Evolutionary conservation across 257 asterid genomes (phyloP), one percentile per base, ranked within the genome.

Genomic region (Solanum ossicruentum): DNA sequence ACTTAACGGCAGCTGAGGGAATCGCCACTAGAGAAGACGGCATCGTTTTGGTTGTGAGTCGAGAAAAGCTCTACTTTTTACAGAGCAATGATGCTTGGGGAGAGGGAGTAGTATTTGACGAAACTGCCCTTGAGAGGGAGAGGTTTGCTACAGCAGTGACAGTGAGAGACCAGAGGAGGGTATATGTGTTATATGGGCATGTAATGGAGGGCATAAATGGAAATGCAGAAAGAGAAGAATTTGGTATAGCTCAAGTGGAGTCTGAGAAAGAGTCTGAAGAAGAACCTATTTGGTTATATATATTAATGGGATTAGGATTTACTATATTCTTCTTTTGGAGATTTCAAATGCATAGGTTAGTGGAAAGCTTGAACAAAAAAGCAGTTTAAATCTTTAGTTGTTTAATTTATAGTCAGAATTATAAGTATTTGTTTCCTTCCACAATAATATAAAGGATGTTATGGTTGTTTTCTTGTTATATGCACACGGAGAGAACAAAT

Each of bases 1-100:
- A 90, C 15, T 60, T 96, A 55, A 86, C 91, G 86, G 97, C 85
- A 60, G 93, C 90, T 0, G 97, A 90, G 10, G 98, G 97, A 20
- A 89, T 96, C 15, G 89, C 94, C 85, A 16, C 83, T 8, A 91
- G 98, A 86, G 70, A 66, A 0, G 98, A 96, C 91, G 98, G 98
- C 79, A 92, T 91, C 70, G 89, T 93, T 21, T 72, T 93, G 90
- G 96, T 92, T n/a, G 97, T 92, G 51, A 92, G 96, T 26, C 89
- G 83, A 84, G 84, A 86, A 5, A 95, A 88, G 84, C 11, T 93
- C 84, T 90, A 91, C 45, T 95, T 86, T 43, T 20, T 95, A 56
- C 91, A 89, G 86, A 95, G 98, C 45, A 89, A 84, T n/a, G 97
- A 96, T 39, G 89, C 97, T 80, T 96, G 99, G 99, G 85, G 91